Evolutionary conservation across 768 basidiomycete species (phyloP), one percentile per base, ranked within the genome.

Genomic region (Mycena kentingensis): DNA sequence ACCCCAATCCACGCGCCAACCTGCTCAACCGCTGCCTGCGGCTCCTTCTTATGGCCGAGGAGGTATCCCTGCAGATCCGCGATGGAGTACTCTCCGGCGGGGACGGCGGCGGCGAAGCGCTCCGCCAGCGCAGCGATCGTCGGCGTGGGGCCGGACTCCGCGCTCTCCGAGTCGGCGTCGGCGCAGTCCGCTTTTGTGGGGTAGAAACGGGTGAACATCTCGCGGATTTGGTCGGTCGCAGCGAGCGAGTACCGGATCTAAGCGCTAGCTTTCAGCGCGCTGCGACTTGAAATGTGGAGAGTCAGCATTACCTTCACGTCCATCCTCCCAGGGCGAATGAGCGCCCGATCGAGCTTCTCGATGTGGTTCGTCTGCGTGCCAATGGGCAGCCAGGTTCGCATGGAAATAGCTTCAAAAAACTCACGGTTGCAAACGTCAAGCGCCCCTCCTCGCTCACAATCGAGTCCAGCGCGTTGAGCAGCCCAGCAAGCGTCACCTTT

Each of bases 31-130:
- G 1, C 67, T 73, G 0, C 77, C 77, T 3, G 66, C 54, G 47
- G 60, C 61, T 0, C 77, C 74, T 35, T 73, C 61, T 79, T 78
- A 45, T 69, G 72, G 7, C 64, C 59, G 1, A 87, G 68, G 12
- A 85, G 68, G 64, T 76, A 85, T 1, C 82, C 83, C 58, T 85
- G 83, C 2, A 87, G 70, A 48, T 84, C 81, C 0, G 84, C 83
- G 2, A 80, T 77, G 22, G 80, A 80, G 60, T 83, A 81, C 50
- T 75, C 74, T 47, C 76, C 60, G 15, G 73, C 68, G 0, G 83
- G 82, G 21, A 85, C 64, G 2, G 55, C 54, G 0, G 63, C 57
- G 0, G 76, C 69, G 58, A 84, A 85, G 28, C 65, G 46, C 5
- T 65, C 51, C 0, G 79, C 75, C 18, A 81, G 72, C 10, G 61